Base-by-base conservation (phyloP, 768 basidiomycete species). In the Panaeolus papilionaceus region DNA sequence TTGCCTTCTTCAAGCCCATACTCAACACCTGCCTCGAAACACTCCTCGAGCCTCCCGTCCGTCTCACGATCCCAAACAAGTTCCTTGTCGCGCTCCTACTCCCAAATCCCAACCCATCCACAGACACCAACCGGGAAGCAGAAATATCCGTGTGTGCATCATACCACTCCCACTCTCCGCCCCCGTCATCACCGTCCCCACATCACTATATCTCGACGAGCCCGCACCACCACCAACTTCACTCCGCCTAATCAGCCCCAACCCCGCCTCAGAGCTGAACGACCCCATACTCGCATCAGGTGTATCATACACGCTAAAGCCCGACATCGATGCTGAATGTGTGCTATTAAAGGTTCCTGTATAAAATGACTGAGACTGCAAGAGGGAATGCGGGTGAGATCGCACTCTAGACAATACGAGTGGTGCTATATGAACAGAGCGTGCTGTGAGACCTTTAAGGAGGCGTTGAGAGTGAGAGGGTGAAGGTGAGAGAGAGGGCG, bases 231-330 rank as follows among this genome's bases (percentile, higher is more conserved):
- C 14, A 47, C n/a, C 16, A 18, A 16, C 40, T 42, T 42, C 40
- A 42, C 40, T 16, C 40, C 16, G 9, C 40, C 9, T 42, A 45
- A 18, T 16, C 16, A 2, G 14, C 23, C 33, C 54, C 54, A 16
- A 33, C 33, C 0, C 28, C 12, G 2, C 16, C 9, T 49, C 6
- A 49, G 20, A n/a, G 16, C 47, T 49, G 16, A 58, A 58, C 8
- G 54, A 58, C 54, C 28, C 54, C 11, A 58, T 28, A 37, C 54
- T 58, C 54, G 54, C 54, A 58, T 58, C 54, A 16, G 54, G 54
- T 4, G 54, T 58, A 58, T 58, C 28, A 58, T 58, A 58, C 8
- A 33, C 6, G 33, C 54, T 58, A 3, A 28, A 33, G 1, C 54
- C 54, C 5, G 16, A n/a, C 54, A 3, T 28, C 2, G 47, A 49